These are phyloP conservation scores for Perkinsus marinus DNA, from an alignment of 169 alveolate genomes.

Conservation along the genomic window DNA sequence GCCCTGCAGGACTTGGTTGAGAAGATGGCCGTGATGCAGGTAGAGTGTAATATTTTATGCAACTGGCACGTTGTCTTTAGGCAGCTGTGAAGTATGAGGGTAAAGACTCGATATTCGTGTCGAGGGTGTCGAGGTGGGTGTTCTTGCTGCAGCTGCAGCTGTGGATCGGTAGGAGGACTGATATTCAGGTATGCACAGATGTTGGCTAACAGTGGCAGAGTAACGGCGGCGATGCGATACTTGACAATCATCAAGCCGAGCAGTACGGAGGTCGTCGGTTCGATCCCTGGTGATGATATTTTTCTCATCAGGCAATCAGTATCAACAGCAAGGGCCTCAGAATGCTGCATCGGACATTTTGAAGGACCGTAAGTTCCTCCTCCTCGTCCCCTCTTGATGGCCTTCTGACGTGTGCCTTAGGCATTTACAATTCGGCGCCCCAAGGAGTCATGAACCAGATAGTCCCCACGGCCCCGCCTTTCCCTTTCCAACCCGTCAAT, in stretches of 20 bases:
- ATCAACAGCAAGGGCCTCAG: neutral
- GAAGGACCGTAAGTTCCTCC: neutral
- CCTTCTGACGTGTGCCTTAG: neutral
- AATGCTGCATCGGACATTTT: neutral
- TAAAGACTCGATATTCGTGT: constrained; percentile 7
- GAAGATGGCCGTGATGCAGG: constrained; percentile 21
- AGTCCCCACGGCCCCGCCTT: neutral
- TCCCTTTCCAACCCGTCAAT: neutral
- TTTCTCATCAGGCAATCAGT: neutral
- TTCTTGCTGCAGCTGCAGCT: too few relatives aligned
- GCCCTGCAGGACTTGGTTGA: constrained; percentile 32
- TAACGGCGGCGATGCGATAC: constrained; percentile 40
- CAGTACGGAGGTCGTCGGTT: neutral
- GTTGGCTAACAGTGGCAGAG: constrained; percentile 39
- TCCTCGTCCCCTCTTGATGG: neutral
- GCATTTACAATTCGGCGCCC: neutral
- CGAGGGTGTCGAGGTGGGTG: constrained; percentile 14
- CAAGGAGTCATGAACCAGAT: neutral
- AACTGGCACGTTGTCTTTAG: neutral
- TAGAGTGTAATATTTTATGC: neutral
- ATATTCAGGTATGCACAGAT: constrained; percentile 20
- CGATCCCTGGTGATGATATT: neutral
- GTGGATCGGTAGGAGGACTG: neutral
- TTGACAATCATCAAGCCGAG: constrained; percentile 9
- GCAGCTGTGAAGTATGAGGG: constrained; percentile 29